Conservation (phyloP, 805 yeast genomes). For the Teunomyces aglyptinius region DNA sequence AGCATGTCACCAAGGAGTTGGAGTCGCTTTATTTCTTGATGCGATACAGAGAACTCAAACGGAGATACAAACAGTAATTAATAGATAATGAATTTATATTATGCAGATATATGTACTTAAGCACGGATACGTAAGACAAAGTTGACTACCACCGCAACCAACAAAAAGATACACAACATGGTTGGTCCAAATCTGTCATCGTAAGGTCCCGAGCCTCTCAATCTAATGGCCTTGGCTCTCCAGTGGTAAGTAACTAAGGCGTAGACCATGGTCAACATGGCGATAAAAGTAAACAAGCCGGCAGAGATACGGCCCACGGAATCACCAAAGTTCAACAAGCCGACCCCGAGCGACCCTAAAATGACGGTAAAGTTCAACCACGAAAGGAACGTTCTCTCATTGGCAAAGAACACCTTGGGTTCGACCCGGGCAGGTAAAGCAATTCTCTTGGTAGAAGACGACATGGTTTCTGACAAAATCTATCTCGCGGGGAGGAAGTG, state of each 20-base stretch:
- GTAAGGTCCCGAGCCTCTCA: slow-evolving; percentile 98
- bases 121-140: slow-evolving; percentile 78
- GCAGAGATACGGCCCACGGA: slow-evolving; percentile 89
- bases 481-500: neutral
- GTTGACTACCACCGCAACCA: slow-evolving; percentile 91
- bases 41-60: slow-evolving; percentile 31
- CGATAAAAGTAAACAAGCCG: slow-evolving; percentile 88
- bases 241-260: slow-evolving; percentile 96
- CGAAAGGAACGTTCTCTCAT: slow-evolving; percentile 95
- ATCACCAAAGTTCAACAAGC: slow-evolving; percentile 95
- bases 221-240: slow-evolving; percentile 98
- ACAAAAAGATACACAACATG: slow-evolving; percentile 87
- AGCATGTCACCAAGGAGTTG: slow-evolving; percentile 28
- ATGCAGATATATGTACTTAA: slow-evolving; percentile 15
- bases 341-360: slow-evolving; percentile 94
- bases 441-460: slow-evolving; percentile 66
- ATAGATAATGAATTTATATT: neutral
- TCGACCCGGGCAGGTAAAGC: slow-evolving; percentile 98
- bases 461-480: slow-evolving; percentile 18
- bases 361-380: slow-evolving; percentile 99
- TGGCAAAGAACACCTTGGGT: slow-evolving; percentile 98
- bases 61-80: slow-evolving; percentile 29
- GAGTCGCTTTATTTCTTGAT: slow-evolving; percentile 32
- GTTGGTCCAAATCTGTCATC: slow-evolving; percentile 99
- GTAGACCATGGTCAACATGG: slow-evolving; percentile 97